phyloP scores from a whole-genome alignment of 148 eudicot species.

The Persicaria maculosa region DNA sequence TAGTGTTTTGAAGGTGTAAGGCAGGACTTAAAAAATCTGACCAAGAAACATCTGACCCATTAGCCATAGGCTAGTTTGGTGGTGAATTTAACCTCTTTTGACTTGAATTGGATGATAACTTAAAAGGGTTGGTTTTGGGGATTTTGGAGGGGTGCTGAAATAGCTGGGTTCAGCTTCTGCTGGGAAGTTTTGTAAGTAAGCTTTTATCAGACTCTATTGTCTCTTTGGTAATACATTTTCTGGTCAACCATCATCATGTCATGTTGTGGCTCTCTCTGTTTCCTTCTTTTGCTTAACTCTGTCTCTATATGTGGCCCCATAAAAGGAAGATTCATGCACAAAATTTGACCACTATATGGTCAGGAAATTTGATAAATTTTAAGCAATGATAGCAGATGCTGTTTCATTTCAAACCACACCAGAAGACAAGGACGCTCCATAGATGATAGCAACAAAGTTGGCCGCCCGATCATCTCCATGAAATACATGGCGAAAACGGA shows the following conservation, averaged over 20 bases:
- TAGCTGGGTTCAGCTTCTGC: neutral
- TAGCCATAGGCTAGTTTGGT: conserved; percentile 17
- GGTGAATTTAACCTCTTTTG: conserved; percentile 8
- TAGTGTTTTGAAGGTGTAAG: neutral
- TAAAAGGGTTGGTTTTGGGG: neutral
- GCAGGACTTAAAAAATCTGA: neutral
- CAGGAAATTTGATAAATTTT: too few species aligned
- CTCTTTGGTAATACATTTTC: neutral
- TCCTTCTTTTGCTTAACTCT: too few species aligned
- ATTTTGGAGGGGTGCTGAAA: neutral
- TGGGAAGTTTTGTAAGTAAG: conserved; percentile 6
- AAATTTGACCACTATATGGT: too few species aligned
- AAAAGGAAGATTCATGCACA: too few species aligned
- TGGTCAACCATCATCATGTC: neutral
- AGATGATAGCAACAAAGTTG: too few species aligned
- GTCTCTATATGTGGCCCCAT: too few species aligned
- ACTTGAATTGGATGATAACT: neutral
- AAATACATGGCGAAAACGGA: too few species aligned
- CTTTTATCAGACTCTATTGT: conserved; percentile 3
- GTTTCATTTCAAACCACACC: too few species aligned
- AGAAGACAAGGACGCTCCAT: too few species aligned
- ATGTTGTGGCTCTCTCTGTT: neutral
- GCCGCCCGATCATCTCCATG: too few species aligned
- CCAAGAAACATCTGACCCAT: conserved; percentile 28
- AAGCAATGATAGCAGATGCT: too few species aligned